Evolutionary conservation across 129 eudicot genomes (phyloP), one percentile per base, ranked within the genome.

Genomic region (Lactuca saligna): DNA sequence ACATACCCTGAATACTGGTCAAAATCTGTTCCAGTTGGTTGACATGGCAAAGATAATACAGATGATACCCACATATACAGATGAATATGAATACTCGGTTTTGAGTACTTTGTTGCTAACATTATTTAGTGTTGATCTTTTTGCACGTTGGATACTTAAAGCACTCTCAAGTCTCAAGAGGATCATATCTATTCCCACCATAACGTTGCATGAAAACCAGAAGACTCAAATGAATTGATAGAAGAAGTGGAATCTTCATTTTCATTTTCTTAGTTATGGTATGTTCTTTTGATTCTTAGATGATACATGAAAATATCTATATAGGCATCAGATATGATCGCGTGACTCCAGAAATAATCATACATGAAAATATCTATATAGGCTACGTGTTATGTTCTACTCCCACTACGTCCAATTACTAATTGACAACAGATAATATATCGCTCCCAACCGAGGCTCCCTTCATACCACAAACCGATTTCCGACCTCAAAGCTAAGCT

Each of bases 1-100:
- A 87, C 89, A 66, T 90, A 87, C 3, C 97, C 95, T 0, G 91
- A 78, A 71, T 90, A 90, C 69, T 90, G 97, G 25, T 75, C 75
- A 73, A 90, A 87, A 59, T 56, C 69, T 0, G 79, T 74, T 20
- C 83, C 83, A 7, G 65, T 32, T 3, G 95, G 95, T 54, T 90
- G 87, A 33, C 95, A 95, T 0, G 95, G 95, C 81, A 90, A 73
- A 4, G 35, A 15, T 20, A n/a, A n/a, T n/a, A n/a, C n/a, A n/a
- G n/a, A n/a, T n/a, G 64, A 17, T 34, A 90, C 74, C 80, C 1
- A 82, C 29, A 48, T 86, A 83, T 42, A 82, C 90, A 2, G 85
- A 78, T 32, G 72, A 66, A 61, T 69, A 67, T 1, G 80, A 59
- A 25, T 68, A 0, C 49, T 73, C 71, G 2, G 15, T n/a, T 6